Percentiles rank a stretch among this genome's conserved stretches.
These are phyloP conservation scores for Colletotrichum abscissum DNA, from an alignment of 2,329 filamentous ascomycete genomes.

Conservation along the genomic window DNA sequence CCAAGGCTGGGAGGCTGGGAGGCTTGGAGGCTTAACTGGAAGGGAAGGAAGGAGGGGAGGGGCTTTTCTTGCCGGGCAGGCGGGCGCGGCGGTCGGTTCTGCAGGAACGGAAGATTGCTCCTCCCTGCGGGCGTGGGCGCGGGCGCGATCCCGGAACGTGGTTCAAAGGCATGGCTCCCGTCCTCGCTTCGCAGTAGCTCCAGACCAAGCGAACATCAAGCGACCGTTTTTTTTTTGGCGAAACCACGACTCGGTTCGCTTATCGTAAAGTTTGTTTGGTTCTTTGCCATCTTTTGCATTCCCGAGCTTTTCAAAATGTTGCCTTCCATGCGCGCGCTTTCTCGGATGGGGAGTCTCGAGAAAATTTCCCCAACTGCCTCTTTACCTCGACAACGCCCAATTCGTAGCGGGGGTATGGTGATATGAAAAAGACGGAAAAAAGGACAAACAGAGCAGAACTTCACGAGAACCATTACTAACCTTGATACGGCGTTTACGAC, in stretches of 20 bases:
- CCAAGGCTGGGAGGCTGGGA: background rate
- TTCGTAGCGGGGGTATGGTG: background rate
- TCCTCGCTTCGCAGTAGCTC: conserved; percentile 50
- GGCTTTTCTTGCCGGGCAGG: background rate
- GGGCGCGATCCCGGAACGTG: conserved; percentile 29
- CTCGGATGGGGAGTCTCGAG: background rate
- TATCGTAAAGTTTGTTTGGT: conserved; percentile 36
- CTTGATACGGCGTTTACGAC: conserved; percentile 72
- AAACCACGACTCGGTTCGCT: conserved; percentile 35
- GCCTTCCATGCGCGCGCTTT: background rate
- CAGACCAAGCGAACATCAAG: conserved; percentile 48
- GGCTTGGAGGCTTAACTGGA: background rate
- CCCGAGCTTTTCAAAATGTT: conserved; percentile 10
- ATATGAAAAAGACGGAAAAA: background rate
- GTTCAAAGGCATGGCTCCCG: conserved; percentile 37
- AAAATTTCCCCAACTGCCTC: conserved; percentile 19
- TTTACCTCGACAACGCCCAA: conserved; percentile 4
- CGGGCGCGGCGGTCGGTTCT: conserved; percentile 9
- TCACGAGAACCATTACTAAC: conserved; percentile 53
- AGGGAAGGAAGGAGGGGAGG: background rate
- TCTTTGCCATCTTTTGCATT: conserved; percentile 22
- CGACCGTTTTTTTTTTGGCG: conserved; percentile 26
- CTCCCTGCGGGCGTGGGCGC: conserved; percentile 29
- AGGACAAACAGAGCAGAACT: background rate
- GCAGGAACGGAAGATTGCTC: conserved; percentile 34